Conservation (phyloP, 441 rosid genomes). For the Dalechampia spathulata region DNA sequence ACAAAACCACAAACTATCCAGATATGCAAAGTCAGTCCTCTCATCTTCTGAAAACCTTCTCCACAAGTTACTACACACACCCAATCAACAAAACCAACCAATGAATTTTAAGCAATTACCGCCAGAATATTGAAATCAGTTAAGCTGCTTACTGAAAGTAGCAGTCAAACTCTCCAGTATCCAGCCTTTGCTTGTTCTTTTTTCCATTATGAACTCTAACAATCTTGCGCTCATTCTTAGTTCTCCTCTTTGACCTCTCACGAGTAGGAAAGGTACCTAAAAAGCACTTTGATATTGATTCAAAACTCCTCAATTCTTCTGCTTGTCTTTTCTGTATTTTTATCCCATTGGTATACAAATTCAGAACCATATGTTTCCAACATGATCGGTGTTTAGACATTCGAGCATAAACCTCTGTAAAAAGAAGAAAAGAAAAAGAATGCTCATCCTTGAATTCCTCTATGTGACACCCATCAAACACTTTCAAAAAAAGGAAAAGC, state of each 20-base stretch:
- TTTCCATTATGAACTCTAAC: conserved; percentile 17
- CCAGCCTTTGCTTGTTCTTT: conserved; percentile 41
- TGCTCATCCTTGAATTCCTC: conserved; percentile 1
- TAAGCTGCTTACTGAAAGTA: conserved; percentile 45
- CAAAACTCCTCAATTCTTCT: conserved; percentile 13
- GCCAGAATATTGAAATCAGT: background rate
- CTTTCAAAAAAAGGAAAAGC: too few relatives aligned
- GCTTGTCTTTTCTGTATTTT: conserved; percentile 17
- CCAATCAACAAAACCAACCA: background rate
- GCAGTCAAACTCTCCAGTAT: conserved; percentile 32
- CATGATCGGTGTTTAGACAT: conserved; percentile 48
- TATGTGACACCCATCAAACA: background rate
- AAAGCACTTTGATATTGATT: conserved; percentile 36
- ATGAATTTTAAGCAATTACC: background rate
- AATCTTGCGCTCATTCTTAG: conserved; percentile 24
- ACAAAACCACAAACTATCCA: conserved; percentile 63
- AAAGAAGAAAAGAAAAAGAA: conserved; percentile 14
- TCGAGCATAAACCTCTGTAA: conserved; percentile 20
- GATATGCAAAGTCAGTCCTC: conserved; percentile 38
- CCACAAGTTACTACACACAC: conserved; percentile 45
- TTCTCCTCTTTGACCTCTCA: conserved; percentile 36
- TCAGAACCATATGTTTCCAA: conserved; percentile 42
- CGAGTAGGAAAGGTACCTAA: conserved; percentile 32
- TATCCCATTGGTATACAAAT: conserved; percentile 12
- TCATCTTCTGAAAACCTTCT: conserved; percentile 38